phyloP scores from a whole-genome alignment of 805 yeast species.

The Candida multigemmis region DNA sequence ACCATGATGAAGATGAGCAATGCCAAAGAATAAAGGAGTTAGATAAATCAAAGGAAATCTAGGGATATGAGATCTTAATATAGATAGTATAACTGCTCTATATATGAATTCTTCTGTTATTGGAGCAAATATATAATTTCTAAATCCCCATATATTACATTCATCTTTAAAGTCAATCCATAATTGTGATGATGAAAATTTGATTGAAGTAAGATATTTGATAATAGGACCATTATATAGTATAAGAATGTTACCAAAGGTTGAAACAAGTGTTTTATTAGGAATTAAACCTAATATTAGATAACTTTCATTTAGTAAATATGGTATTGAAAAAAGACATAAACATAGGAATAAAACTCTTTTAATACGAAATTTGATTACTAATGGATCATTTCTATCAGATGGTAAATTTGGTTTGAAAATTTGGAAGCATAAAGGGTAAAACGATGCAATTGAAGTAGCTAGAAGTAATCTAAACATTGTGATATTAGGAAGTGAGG shows the following conservation, averaged over 20 bases:
- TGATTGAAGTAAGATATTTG: no score
- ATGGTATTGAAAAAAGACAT: no score
- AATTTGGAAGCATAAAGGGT: slow-evolving; percentile 34
- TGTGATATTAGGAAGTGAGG: no score
- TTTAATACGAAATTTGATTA: slow-evolving; percentile 31
- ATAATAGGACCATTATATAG: no score
- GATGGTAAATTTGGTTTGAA: slow-evolving; percentile 12
- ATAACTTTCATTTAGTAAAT: no score
- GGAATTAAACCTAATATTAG: no score
- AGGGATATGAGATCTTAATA: slow-evolving; percentile 7
- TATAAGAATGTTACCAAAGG: no score
- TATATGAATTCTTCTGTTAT: slow-evolving; percentile 70
- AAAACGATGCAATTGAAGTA: slow-evolving; percentile 36
- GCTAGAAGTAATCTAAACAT: no score
- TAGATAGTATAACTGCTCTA: slow-evolving; percentile 36
- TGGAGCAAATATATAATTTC: slow-evolving; percentile 67
- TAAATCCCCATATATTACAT: slow-evolving; percentile 33
- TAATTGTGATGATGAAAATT: no score
- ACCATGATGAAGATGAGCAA: slow-evolving; percentile 77
- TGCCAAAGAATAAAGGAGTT: slow-evolving; percentile 62
- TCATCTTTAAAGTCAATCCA: no score
- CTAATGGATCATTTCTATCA: slow-evolving; percentile 33
- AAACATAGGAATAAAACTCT: no score
- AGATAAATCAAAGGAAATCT: slow-evolving; percentile 12
- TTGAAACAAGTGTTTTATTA: no score